Percentiles rank a stretch among this genome's conserved stretches.
Evolutionary conservation across 2,329 filamentous ascomycete species (phyloP).

Genomic region (Podosphaera fusca): DNA sequence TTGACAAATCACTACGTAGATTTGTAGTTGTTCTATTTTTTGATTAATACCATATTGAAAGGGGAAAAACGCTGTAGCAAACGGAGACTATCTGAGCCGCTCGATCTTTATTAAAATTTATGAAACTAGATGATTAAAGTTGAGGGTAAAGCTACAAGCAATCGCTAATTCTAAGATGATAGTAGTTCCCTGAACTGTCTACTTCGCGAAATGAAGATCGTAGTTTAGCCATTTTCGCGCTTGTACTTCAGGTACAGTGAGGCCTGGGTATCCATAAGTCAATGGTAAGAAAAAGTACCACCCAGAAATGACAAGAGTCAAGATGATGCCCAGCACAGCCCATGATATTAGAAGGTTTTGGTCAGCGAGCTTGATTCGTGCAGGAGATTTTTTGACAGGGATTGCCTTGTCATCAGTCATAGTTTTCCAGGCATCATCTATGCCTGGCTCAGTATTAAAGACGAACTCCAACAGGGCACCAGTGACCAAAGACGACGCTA

Average conservation of each 20-base stretch:
- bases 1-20: too few species aligned
- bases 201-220: slow-evolving; percentile 97
- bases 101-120: too few species aligned
- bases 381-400: slow-evolving; percentile 36
- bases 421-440: slow-evolving; percentile 28
- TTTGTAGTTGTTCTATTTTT: too few species aligned
- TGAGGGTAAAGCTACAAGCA: neutral
- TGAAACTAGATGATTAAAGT: too few species aligned
- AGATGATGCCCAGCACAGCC: slow-evolving; percentile 51
- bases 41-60: too few species aligned
- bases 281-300: slow-evolving; percentile 90
- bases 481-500: slow-evolving; percentile 74
- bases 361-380: slow-evolving; percentile 55
- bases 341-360: slow-evolving; percentile 60
- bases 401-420: slow-evolving; percentile 19
- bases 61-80: too few species aligned
- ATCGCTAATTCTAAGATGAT: neutral
- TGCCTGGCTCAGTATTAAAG: slow-evolving; percentile 67
- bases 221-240: slow-evolving; percentile 90
- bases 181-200: slow-evolving; percentile 2
- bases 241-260: slow-evolving; percentile 55
- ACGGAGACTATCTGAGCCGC: too few species aligned
- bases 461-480: slow-evolving; percentile 87
- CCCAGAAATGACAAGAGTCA: slow-evolving; percentile 44
- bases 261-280: slow-evolving; percentile 82